Evolutionary conservation across 805 yeast genomes (phyloP).

Genomic region (Wickerhamiella sergipiensis): DNA sequence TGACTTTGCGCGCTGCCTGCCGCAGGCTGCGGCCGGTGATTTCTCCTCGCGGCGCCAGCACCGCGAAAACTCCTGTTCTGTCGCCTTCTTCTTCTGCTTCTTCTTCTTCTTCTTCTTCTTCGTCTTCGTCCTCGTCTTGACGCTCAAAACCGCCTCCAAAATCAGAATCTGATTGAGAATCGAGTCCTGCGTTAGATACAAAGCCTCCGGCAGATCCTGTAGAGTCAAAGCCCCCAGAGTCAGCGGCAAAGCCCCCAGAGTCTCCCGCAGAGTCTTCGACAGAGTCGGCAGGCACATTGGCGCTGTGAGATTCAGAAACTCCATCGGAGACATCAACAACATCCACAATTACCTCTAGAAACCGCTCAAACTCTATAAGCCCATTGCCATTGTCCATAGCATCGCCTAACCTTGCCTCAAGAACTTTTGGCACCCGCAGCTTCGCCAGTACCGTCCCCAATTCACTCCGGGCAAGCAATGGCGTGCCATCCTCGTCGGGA

Average conservation of each 20-base stretch:
- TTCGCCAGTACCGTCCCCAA: constrained; percentile 19
- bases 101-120: background rate
- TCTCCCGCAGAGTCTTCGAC: too few relatives aligned
- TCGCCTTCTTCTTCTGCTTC: background rate
- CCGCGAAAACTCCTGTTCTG: background rate
- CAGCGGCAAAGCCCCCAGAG: too few relatives aligned
- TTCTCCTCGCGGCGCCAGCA: constrained; percentile 2
- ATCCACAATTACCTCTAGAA: constrained; percentile 10
- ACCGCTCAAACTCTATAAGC: constrained; percentile 20
- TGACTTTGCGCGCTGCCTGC: constrained; percentile 16
- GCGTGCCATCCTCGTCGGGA: constrained; percentile 19
- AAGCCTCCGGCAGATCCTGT: too few relatives aligned
- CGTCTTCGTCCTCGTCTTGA: background rate
- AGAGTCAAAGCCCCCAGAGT: too few relatives aligned
- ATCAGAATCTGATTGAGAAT: background rate
- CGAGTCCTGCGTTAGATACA: too few relatives aligned
- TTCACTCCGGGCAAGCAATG: constrained; percentile 12
- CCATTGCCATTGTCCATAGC: constrained; percentile 20
- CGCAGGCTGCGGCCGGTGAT: constrained; percentile 20
- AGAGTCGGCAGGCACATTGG: too few relatives aligned
- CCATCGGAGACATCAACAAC: too few relatives aligned
- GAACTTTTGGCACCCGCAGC: constrained; percentile 16
- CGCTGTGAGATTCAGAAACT: too few relatives aligned
- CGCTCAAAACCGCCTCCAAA: background rate
- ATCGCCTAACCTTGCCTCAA: constrained; percentile 9